Evolutionary conservation across 805 yeast species (phyloP).

Genomic region (Torulaspora microellipsoides): DNA sequence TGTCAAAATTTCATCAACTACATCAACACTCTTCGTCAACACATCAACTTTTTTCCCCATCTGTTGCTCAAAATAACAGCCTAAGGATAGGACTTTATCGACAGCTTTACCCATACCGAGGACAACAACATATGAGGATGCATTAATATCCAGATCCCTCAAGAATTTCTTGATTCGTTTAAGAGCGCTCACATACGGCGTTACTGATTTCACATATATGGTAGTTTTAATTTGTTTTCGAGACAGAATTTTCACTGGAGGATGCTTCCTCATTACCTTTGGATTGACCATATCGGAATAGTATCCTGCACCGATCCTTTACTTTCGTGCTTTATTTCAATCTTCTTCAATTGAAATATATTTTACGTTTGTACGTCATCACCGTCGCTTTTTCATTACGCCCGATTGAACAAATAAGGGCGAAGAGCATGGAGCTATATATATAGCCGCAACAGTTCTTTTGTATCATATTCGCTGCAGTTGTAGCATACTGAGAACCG

Average conservation of each 20-base stretch:
- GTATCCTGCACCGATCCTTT: no score
- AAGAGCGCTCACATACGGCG: conserved; percentile 71
- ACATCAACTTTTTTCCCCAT: conserved; percentile 52
- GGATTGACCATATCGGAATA: conserved; percentile 1
- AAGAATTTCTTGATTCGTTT: conserved; percentile 58
- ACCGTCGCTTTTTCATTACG: no score
- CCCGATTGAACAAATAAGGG: no score
- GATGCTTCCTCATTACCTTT: conserved; percentile 18
- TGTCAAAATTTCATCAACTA: conserved; percentile 60
- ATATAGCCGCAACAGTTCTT: no score
- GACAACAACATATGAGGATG: conserved; percentile 47
- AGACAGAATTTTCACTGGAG: conserved; percentile 33
- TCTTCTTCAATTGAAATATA: no score
- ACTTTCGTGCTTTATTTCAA: no score
- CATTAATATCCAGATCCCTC: conserved; percentile 41
- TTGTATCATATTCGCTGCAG: no score
- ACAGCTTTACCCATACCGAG: conserved; percentile 76
- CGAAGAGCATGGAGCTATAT: no score
- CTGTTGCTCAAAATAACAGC: conserved; percentile 50
- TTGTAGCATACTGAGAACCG: no score
- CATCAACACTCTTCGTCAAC: conserved; percentile 59
- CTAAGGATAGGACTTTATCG: conserved; percentile 59
- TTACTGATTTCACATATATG: conserved; percentile 54
- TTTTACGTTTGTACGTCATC: no score
- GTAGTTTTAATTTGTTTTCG: conserved; percentile 44